Conservation (phyloP, 148 eudicot genomes). For the Fallopia convolvulus region DNA sequence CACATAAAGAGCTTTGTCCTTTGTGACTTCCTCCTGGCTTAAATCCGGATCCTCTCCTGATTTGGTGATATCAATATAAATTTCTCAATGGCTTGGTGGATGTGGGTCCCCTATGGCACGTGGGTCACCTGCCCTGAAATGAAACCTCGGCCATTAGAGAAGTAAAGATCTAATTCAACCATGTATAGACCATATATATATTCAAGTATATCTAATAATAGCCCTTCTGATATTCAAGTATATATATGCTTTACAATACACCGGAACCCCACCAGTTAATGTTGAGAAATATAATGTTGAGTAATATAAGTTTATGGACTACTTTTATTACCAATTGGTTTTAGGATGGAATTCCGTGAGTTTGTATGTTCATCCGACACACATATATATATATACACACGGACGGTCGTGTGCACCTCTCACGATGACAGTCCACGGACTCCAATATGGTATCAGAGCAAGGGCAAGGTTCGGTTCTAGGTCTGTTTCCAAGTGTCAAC, state of each 20-base stretch:
- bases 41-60: not conserved
- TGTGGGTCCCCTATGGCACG: not conserved
- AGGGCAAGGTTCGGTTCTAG: too few species aligned
- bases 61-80: not conserved
- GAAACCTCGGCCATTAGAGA: not conserved
- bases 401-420: too few species aligned
- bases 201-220: not conserved
- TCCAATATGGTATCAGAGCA: too few species aligned
- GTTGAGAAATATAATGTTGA: too few species aligned
- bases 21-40: not conserved
- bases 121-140: not conserved
- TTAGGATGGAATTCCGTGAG: too few species aligned
- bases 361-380: too few species aligned
- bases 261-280: too few species aligned
- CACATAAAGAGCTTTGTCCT: not conserved
- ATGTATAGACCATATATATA: not conserved
- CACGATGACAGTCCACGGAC: too few species aligned
- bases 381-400: too few species aligned
- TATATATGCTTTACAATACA: not conserved
- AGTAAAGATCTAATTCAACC: not conserved
- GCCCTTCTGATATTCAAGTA: not conserved
- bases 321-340: too few species aligned
- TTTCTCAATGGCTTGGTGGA: not conserved
- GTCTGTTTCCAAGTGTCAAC: too few species aligned
- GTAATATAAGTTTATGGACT: too few species aligned